Conservation (phyloP, 2,329 filamentous ascomycete species). For the Paracoccidioides brasiliensis region DNA sequence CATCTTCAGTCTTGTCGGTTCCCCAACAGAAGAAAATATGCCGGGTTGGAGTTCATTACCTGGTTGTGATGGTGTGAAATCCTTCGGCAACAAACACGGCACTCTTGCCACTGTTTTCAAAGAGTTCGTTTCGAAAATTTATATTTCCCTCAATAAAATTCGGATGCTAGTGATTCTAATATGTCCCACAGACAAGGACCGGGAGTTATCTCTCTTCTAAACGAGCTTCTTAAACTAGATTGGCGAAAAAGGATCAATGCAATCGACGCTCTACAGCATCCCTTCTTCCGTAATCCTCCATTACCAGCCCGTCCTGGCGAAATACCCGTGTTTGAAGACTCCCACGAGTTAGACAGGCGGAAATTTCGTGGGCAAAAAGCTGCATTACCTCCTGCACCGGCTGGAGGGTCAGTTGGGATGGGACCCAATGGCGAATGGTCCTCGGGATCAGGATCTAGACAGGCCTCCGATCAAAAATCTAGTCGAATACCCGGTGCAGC, state of each 20-base stretch:
- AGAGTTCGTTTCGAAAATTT: conserved; percentile 38
- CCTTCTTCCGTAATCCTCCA: conserved; percentile 73
- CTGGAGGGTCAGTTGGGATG: conserved; percentile 78
- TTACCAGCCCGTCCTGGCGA: conserved; percentile 71
- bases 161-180: conserved; percentile 1
- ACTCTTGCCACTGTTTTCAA: conserved; percentile 63
- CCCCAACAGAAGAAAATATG: conserved; percentile 83
- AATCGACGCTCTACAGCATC: conserved; percentile 80
- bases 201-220: conserved; percentile 63
- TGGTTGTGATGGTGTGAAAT: conserved; percentile 60
- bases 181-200: conserved; percentile 43
- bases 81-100: conserved; percentile 47
- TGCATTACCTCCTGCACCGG: conserved; percentile 75
- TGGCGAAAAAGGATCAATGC: conserved; percentile 85
- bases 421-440: conserved; percentile 45
- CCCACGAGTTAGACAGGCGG: conserved; percentile 87
- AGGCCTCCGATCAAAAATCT: conserved; percentile 19
- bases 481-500: conserved; percentile 25
- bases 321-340: conserved; percentile 84
- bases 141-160: not conserved
- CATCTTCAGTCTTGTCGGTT: conserved; percentile 86
- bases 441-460: conserved; percentile 20
- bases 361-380: conserved; percentile 84
- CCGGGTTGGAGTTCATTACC: conserved; percentile 77
- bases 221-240: conserved; percentile 73